Evolutionary conservation across 2,329 filamentous ascomycete species (phyloP).

Genomic region (Chaetomium olivaceum): DNA sequence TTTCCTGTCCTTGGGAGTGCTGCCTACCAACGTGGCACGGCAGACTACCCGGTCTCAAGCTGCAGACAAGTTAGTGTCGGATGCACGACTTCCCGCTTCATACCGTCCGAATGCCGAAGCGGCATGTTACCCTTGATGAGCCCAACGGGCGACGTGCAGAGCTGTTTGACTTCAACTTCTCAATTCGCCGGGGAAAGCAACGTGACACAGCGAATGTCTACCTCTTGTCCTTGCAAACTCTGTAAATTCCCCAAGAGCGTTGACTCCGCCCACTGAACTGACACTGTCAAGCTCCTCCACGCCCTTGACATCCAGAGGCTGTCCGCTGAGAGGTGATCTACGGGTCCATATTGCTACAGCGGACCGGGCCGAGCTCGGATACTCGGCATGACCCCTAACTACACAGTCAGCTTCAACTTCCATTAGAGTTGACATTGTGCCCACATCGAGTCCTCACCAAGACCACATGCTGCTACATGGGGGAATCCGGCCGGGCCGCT

Average conservation of each 20-base stretch:
- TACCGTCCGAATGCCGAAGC: not conserved
- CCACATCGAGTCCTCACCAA: too few relatives aligned
- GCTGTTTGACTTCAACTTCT: not conserved
- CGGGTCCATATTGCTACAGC: not conserved
- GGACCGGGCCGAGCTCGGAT: not conserved
- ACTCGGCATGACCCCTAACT: not conserved
- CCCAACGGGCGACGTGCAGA: not conserved
- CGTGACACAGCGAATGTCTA: too few relatives aligned
- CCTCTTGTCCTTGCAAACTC: too few relatives aligned
- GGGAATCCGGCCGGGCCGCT: not conserved
- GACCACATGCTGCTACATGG: not conserved
- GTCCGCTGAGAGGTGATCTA: not conserved
- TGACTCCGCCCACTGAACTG: too few relatives aligned
- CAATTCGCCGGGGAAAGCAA: too few relatives aligned
- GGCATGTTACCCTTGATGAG: not conserved
- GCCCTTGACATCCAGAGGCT: not conserved
- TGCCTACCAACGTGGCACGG: not conserved
- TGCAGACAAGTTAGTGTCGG: not conserved
- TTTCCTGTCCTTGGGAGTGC: not conserved
- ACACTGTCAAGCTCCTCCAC: not conserved
- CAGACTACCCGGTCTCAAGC: not conserved
- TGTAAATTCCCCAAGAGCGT: not conserved
- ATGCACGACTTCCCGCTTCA: not conserved
- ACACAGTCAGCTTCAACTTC: too few relatives aligned
- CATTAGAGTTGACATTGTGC: too few relatives aligned